Conservation (phyloP, 768 basidiomycete species). For the Leccinum subtestaceum region DNA sequence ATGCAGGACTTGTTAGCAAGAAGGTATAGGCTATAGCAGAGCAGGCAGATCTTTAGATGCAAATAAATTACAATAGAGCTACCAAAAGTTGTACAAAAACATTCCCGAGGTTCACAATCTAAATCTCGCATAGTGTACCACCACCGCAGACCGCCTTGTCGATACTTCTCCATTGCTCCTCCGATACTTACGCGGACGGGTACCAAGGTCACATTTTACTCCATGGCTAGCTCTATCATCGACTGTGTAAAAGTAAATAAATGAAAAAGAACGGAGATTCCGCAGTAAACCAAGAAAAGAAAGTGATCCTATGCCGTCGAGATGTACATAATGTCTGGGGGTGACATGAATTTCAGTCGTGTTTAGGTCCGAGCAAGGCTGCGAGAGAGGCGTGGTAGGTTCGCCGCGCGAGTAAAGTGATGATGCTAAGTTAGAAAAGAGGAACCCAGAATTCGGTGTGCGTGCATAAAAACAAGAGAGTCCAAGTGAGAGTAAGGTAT, state of each 20-base stretch:
- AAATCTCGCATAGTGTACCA: too few relatives aligned
- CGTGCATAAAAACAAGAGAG: not conserved
- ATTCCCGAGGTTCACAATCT: too few relatives aligned
- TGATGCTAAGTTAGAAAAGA: constrained; percentile 10
- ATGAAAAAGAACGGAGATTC: not conserved
- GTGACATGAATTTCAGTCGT: not conserved
- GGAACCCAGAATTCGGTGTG: not conserved
- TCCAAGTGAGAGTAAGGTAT: constrained; percentile 14
- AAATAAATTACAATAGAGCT: too few relatives aligned
- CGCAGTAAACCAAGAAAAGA: not conserved
- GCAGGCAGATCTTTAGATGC: too few relatives aligned
- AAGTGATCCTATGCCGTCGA: not conserved
- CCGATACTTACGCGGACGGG: too few relatives aligned
- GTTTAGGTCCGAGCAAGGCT: not conserved
- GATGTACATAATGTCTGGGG: not conserved
- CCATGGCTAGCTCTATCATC: not conserved
- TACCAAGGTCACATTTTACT: not conserved
- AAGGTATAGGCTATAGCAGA: too few relatives aligned
- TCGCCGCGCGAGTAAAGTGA: not conserved
- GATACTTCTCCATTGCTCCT: too few relatives aligned
- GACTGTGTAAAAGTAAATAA: not conserved
- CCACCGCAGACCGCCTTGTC: too few relatives aligned
- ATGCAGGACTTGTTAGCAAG: too few relatives aligned
- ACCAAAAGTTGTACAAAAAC: too few relatives aligned
- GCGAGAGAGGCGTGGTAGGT: not conserved